Percentiles rank a stretch among this genome's conserved stretches.
These are phyloP conservation scores for Ogataea hybrid DNA, from an alignment of 1,139 yeast species.

Conservation along the genomic window DNA sequence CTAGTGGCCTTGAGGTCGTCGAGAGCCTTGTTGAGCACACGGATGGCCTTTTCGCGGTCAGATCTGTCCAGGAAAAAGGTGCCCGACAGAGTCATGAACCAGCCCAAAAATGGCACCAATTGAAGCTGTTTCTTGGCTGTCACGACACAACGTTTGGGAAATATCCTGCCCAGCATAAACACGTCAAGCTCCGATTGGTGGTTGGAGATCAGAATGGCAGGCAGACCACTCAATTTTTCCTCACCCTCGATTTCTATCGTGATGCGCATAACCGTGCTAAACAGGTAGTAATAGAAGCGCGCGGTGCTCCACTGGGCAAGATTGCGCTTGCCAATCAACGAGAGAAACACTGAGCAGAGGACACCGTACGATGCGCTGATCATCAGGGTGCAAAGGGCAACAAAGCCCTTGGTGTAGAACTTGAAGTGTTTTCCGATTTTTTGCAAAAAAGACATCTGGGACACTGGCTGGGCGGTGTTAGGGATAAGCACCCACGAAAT, in stretches of 20 bases:
- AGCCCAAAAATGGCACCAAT: constrained; percentile 89
- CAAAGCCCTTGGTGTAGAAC: constrained; percentile 53
- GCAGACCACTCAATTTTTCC: constrained; percentile 50
- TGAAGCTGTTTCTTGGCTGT: constrained; percentile 87
- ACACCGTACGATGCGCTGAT: constrained; percentile 75
- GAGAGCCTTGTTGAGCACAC: constrained; percentile 70
- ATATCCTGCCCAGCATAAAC: constrained; percentile 71
- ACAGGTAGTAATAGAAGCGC: constrained; percentile 64
- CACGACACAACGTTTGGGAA: constrained; percentile 88
- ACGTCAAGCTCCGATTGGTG: constrained; percentile 93
- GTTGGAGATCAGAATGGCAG: constrained; percentile 83
- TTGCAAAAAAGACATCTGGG: constrained; percentile 24
- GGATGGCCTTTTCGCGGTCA: constrained; percentile 73
- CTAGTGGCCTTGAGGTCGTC: constrained; percentile 53
- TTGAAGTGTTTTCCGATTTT: constrained; percentile 34
- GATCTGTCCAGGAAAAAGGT: constrained; percentile 87
- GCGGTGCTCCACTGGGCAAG: constrained; percentile 92
- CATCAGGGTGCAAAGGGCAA: constrained; percentile 52
- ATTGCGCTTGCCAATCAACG: constrained; percentile 70
- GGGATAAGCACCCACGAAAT: constrained; percentile 15
- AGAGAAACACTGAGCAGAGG: constrained; percentile 63
- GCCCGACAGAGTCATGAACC: constrained; percentile 93
- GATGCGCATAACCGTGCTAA: constrained; percentile 64
- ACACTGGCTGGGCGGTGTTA: constrained; percentile 8
- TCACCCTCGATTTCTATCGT: constrained; percentile 66